phyloP scores from a whole-genome alignment of 495 filamentous ascomycete genomes.

The Aspergillus kassunensis region DNA sequence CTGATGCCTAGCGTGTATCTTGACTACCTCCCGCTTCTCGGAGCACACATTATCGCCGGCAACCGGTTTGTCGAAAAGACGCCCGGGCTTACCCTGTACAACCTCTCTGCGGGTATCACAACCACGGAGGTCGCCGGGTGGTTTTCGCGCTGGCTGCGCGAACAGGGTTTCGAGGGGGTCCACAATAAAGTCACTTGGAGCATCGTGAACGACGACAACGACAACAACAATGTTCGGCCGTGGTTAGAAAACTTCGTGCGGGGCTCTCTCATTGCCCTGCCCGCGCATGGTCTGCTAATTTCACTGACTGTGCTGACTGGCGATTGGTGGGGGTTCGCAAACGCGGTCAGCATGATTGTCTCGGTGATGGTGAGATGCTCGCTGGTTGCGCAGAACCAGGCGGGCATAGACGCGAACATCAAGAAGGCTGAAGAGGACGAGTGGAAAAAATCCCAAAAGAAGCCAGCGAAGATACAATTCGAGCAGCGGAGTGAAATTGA shows the following conservation, averaged over 20 bases:
- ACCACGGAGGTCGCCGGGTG: neutral
- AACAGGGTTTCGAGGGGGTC: neutral
- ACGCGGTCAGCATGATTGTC: neutral
- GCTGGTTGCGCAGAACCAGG: neutral
- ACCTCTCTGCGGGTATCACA: neutral
- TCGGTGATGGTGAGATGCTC: neutral
- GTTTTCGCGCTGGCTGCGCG: neutral
- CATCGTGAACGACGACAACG: neutral
- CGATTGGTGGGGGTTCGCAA: neutral
- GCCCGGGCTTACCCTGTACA: neutral
- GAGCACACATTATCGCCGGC: neutral
- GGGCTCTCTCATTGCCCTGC: neutral
- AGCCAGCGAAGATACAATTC: neutral
- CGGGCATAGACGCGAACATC: no score
- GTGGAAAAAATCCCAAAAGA: neutral
- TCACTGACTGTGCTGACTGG: neutral
- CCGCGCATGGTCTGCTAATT: neutral
- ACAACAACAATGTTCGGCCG: neutral
- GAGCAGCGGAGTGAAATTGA: no score
- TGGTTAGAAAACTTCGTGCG: no score
- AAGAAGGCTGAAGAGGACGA: no score
- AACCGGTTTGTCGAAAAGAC: neutral
- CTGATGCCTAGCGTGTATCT: neutral
- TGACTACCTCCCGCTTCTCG: neutral
- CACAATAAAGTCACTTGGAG: neutral